A percentile compares a stretch with the other conserved stretches of the same genome.
Conservation (phyloP, 2,329 filamentous ascomycete species). For the Cercospora citrullina region DNA sequence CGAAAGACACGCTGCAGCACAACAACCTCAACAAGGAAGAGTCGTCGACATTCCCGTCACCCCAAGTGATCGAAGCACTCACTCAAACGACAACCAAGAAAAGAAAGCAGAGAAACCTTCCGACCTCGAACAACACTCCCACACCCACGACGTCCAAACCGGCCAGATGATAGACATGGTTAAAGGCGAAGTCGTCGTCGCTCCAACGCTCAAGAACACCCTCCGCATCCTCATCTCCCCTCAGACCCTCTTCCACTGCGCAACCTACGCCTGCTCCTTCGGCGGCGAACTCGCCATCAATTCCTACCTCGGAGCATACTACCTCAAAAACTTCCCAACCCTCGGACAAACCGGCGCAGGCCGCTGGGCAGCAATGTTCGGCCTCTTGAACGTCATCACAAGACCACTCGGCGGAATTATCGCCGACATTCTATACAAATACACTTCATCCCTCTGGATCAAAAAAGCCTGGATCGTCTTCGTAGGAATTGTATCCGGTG, state of each 20-base stretch:
- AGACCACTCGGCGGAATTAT: constrained; percentile 65
- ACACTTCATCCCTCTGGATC: constrained; percentile 56
- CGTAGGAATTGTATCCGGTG: constrained; percentile 57
- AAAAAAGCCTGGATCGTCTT: constrained; percentile 64
- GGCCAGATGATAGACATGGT: constrained; percentile 57
- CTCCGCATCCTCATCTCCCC: constrained; percentile 63
- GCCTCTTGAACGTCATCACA: constrained; percentile 68
- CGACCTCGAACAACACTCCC: not conserved
- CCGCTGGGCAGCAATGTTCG: constrained; percentile 70
- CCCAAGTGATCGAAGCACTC: constrained; percentile 24
- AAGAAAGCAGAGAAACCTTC: constrained; percentile 38
- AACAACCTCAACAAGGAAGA: constrained; percentile 48
- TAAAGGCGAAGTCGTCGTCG: constrained; percentile 60
- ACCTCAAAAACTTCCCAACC: constrained; percentile 54
- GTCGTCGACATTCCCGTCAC: constrained; percentile 41
- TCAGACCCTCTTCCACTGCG: constrained; percentile 54
- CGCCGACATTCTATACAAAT: constrained; percentile 57
- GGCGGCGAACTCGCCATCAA: constrained; percentile 62
- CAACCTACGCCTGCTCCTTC: constrained; percentile 61
- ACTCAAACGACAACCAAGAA: constrained; percentile 54
- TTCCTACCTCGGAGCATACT: constrained; percentile 60
- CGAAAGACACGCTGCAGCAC: constrained; percentile 62
- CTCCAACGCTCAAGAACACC: constrained; percentile 61
- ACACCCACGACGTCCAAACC: constrained; percentile 42
- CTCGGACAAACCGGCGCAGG: constrained; percentile 45